A percentile compares a stretch with the other conserved stretches of the same genome.
These are phyloP conservation scores for Rhynchospora pubera DNA, from an alignment of 176 grass and related monocot genomes.

Conservation along the genomic window DNA sequence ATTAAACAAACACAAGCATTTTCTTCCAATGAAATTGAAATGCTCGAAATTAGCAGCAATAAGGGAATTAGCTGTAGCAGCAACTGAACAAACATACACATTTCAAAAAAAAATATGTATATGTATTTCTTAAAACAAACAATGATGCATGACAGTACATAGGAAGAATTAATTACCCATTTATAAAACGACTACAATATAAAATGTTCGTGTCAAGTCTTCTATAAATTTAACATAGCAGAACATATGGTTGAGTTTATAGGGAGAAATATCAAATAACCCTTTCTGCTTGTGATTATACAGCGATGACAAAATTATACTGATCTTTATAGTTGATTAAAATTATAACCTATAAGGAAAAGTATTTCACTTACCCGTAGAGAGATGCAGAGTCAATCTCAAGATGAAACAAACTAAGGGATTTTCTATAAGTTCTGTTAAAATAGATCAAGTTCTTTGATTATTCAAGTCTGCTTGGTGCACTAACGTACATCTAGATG, in stretches of 20 bases:
- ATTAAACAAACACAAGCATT: neutral
- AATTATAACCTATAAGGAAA: neutral
- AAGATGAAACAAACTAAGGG: neutral
- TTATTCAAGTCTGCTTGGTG: neutral
- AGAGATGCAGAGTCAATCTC: neutral
- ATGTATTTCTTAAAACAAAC: neutral
- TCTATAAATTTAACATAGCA: neutral
- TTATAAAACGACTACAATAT: neutral
- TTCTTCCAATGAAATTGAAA: neutral
- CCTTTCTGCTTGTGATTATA: neutral
- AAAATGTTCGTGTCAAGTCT: neutral
- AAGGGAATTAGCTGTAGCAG: neutral
- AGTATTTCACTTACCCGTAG: slow-evolving; percentile 2
- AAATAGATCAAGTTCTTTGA: slow-evolving; percentile 5
- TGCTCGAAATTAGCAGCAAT: neutral
- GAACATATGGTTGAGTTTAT: neutral
- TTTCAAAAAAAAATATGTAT: neutral
- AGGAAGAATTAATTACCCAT: neutral
- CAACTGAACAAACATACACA: neutral
- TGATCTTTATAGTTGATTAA: slow-evolving; percentile 3
- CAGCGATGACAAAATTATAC: neutral
- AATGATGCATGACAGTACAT: neutral
- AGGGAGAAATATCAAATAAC: neutral
- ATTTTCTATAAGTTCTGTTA: neutral
- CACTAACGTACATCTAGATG: neutral